A percentile compares a stretch with the other conserved stretches of the same genome.
These are phyloP conservation scores for Musa itinerans DNA, from an alignment of 176 grass and related monocot species.

Conservation along the genomic window DNA sequence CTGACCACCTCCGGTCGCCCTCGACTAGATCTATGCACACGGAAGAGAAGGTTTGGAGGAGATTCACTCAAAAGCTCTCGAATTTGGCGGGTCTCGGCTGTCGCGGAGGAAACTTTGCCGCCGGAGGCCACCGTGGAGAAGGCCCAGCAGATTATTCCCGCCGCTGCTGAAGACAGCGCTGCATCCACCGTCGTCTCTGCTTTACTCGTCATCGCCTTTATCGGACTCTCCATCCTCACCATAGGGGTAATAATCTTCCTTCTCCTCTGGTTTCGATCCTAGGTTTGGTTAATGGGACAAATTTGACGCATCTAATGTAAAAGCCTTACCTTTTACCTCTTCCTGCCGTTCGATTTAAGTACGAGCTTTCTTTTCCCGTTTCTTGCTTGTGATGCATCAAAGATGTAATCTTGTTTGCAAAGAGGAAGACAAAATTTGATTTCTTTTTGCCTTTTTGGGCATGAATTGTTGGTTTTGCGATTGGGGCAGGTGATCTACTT, in stretches of 20 bases:
- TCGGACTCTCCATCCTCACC: conserved; percentile 51
- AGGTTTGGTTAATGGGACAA: too few relatives aligned
- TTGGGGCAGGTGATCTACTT: conserved; percentile 55
- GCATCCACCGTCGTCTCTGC: conserved; percentile 38
- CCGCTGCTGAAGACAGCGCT: conserved; percentile 34
- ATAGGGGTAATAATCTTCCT: conserved; percentile 16
- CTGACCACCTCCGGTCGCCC: background rate
- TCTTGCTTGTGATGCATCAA: background rate
- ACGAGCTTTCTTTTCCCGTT: background rate
- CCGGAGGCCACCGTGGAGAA: background rate
- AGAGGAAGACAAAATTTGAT: background rate
- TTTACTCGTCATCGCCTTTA: conserved; percentile 44
- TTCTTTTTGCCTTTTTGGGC: too few relatives aligned
- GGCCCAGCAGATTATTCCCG: conserved; percentile 25
- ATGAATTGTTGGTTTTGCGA: background rate
- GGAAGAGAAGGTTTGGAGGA: background rate
- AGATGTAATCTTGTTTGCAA: background rate
- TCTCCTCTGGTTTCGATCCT: too few relatives aligned
- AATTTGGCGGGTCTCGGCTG: conserved; percentile 21
- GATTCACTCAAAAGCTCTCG: conserved; percentile 1
- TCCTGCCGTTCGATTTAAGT: too few relatives aligned
- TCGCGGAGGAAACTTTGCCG: background rate
- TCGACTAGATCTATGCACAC: background rate
- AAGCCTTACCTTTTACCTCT: too few relatives aligned
- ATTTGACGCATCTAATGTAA: too few relatives aligned